Evolutionary conservation across 2,329 filamentous ascomycete species (phyloP).

Genomic region (Torrubiella hemipterigena): DNA sequence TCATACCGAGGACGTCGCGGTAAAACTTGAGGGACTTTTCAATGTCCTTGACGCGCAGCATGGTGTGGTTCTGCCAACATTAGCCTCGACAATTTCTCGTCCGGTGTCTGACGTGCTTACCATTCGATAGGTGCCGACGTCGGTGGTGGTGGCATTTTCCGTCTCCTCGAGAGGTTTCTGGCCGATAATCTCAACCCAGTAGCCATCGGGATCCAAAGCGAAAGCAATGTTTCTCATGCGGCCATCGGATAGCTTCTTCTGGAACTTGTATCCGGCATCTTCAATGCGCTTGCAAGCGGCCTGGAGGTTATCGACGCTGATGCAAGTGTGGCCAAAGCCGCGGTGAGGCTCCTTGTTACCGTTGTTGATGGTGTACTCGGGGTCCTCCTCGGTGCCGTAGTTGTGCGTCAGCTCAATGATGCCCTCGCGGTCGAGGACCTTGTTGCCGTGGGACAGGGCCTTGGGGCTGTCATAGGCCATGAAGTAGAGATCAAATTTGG

Average conservation of each 20-base stretch:
- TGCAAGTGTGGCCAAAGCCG: slow-evolving; percentile 77
- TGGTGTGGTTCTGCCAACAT: slow-evolving; percentile 75
- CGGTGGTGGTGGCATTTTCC: slow-evolving; percentile 59
- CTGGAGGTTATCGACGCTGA: slow-evolving; percentile 75
- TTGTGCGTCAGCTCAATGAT: slow-evolving; percentile 77
- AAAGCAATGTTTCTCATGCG: slow-evolving; percentile 84
- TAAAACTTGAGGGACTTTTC: slow-evolving; percentile 69
- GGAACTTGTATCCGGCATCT: slow-evolving; percentile 82
- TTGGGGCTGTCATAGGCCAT: slow-evolving; percentile 72
- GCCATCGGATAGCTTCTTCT: slow-evolving; percentile 88
- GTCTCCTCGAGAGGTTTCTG: slow-evolving; percentile 62
- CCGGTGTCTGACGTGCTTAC: too few relatives aligned
- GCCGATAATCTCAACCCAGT: slow-evolving; percentile 76
- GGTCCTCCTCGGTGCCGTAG: slow-evolving; percentile 82
- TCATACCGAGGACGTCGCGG: slow-evolving; percentile 83
- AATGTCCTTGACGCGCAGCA: slow-evolving; percentile 84
- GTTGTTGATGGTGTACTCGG: slow-evolving; percentile 68
- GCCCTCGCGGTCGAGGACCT: slow-evolving; percentile 71
- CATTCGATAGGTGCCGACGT: slow-evolving; percentile 64
- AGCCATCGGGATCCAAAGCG: slow-evolving; percentile 75
- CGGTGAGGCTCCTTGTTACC: slow-evolving; percentile 84
- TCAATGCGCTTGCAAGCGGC: slow-evolving; percentile 82
- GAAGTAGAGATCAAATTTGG: slow-evolving; percentile 94
- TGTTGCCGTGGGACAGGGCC: slow-evolving; percentile 61
- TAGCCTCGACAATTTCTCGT: too few relatives aligned